These are phyloP conservation scores for Arabidopsis lyrata DNA, from an alignment of 441 rosid species.

Conservation along the genomic window DNA sequence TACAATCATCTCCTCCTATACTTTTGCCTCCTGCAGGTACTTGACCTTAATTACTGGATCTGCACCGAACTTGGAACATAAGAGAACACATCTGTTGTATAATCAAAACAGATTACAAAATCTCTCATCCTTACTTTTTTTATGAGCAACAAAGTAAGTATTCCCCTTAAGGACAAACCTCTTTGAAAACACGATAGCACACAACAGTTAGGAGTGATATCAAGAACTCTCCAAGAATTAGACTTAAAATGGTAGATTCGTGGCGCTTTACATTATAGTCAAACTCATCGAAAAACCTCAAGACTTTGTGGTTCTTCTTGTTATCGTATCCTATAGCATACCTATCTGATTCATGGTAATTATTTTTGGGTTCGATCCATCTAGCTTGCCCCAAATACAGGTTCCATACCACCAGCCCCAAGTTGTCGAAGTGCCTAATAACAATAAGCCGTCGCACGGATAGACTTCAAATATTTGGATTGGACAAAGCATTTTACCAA, in stretches of 20 bases:
- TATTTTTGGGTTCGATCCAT: not conserved
- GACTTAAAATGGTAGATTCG: not conserved
- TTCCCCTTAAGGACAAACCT: not conserved
- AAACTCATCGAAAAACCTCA: not conserved
- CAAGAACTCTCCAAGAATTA: not conserved
- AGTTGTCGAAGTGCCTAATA: not conserved
- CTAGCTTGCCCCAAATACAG: not conserved
- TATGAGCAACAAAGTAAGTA: not conserved
- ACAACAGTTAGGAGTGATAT: not conserved
- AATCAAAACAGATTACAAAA: not conserved
- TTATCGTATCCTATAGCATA: not conserved
- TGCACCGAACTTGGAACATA: not conserved
- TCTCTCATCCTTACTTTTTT: not conserved
- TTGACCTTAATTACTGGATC: not conserved
- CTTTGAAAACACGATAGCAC: no score
- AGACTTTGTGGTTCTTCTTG: not conserved
- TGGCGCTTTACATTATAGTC: not conserved
- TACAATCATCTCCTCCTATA: not conserved
- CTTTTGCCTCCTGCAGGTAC: not conserved
- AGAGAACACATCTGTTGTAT: no score
- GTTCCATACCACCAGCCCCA: not conserved
- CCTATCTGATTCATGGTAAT: not conserved
- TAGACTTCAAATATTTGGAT: not conserved
- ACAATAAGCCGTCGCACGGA: not conserved
- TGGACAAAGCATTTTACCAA: no score